Conservation (phyloP, 148 eudicot species). For the Rhododendron molle region DNA sequence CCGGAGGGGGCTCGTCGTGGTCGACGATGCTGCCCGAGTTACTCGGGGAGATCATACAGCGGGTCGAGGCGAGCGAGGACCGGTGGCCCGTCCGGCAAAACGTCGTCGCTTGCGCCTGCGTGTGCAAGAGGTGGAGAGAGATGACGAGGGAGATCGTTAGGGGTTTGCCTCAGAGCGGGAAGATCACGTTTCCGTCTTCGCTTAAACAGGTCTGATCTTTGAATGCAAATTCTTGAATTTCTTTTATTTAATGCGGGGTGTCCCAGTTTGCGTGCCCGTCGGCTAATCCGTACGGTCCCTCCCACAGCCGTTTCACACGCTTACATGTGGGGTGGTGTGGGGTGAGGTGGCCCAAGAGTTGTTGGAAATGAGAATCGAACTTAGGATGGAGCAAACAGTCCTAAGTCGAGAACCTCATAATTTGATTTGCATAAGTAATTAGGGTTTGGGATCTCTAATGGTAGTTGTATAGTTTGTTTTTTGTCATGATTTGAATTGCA, state of each 20-base stretch:
- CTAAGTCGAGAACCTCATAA: not conserved
- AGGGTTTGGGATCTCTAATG: not conserved
- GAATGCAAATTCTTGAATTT: not conserved
- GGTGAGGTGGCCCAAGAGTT: too few relatives aligned
- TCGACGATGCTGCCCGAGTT: conserved; percentile 68
- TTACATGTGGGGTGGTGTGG: too few relatives aligned
- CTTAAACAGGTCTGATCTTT: conserved; percentile 62
- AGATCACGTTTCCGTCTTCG: conserved; percentile 81
- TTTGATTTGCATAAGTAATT: not conserved
- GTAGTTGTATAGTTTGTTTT: not conserved
- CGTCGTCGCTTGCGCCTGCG: conserved; percentile 76
- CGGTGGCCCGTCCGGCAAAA: conserved; percentile 70
- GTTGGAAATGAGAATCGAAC: too few relatives aligned
- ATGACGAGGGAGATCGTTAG: conserved; percentile 50
- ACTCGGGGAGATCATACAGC: conserved; percentile 58
- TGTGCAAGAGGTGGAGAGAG: conserved; percentile 77
- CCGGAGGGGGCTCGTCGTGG: conserved; percentile 33
- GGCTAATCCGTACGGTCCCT: too few relatives aligned
- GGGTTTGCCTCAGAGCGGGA: conserved; percentile 35
- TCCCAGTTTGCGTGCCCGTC: too few relatives aligned
- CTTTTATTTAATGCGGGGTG: not conserved
- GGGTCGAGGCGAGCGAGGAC: conserved; percentile 71
- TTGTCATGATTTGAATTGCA: not conserved
- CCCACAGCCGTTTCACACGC: too few relatives aligned
- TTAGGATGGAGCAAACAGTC: too few relatives aligned